phyloP scores from a whole-genome alignment of 2,329 filamentous ascomycete species.

The Saccharata proteae region DNA sequence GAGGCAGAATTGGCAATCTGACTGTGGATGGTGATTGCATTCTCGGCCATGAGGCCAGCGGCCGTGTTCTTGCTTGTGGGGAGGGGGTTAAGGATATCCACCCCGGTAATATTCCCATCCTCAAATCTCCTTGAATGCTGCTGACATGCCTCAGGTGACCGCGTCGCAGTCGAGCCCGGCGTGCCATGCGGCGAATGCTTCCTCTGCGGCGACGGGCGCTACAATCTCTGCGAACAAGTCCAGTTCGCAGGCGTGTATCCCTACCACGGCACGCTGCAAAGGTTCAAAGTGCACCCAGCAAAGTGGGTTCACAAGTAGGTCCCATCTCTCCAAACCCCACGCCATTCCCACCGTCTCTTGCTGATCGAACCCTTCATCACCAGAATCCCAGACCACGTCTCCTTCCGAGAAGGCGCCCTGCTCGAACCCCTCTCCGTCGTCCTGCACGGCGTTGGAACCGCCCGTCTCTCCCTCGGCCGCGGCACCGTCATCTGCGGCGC shows the following conservation, averaged over 20 bases:
- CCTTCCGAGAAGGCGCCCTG: constrained; percentile 48
- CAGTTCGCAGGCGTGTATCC: constrained; percentile 51
- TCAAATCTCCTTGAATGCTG: neutral
- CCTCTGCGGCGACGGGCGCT: constrained; percentile 46
- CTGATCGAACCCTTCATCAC: neutral
- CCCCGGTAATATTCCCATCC: constrained; percentile 23
- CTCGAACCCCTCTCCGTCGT: constrained; percentile 54
- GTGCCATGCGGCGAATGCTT: constrained; percentile 51
- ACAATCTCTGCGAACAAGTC: constrained; percentile 53
- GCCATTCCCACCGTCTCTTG: neutral
- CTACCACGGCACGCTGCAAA: constrained; percentile 47
- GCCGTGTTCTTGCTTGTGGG: constrained; percentile 46
- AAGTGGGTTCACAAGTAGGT: constrained; percentile 33
- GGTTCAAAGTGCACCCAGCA: constrained; percentile 50
- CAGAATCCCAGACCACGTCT: constrained; percentile 42
- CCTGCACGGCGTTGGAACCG: constrained; percentile 46
- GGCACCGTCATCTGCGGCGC: constrained; percentile 49
- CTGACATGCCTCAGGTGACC: constrained; percentile 36
- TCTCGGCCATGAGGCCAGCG: constrained; percentile 53
- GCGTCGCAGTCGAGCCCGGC: constrained; percentile 55
- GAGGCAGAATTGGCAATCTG: constrained; percentile 50
- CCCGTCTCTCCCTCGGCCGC: constrained; percentile 42
- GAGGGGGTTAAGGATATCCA: constrained; percentile 41
- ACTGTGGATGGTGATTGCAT: constrained; percentile 52
- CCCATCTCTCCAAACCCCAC: too few species aligned